A percentile compares a stretch with the other conserved stretches of the same genome.
Conservation (phyloP, 768 basidiomycete species). For the Xerocomus brunneocitrinus region DNA sequence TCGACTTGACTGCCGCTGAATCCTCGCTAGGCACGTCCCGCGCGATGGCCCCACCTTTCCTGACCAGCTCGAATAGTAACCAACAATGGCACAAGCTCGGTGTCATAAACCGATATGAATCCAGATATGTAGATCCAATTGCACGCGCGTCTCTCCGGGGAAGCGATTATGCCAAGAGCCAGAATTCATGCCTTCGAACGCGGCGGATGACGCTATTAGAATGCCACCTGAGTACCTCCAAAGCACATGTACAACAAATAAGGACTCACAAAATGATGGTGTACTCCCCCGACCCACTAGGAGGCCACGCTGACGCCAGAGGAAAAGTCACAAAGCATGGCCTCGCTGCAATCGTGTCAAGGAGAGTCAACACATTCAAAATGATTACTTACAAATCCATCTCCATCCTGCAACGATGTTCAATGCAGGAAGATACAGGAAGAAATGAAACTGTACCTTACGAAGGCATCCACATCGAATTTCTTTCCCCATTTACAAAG, state of each 20-base stretch:
- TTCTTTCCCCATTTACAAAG: conserved; percentile 33
- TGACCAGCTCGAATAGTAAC: conserved; percentile 6
- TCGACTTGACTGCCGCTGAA: background rate
- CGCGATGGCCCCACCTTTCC: conserved; percentile 16
- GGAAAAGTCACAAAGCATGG: conserved; percentile 46
- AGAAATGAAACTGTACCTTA: conserved; percentile 16
- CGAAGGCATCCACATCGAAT: conserved; percentile 32
- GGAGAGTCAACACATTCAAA: background rate
- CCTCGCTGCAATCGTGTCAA: conserved; percentile 32
- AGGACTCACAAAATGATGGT: background rate
- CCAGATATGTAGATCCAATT: conserved; percentile 14
- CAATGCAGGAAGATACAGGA: background rate
- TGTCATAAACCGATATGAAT: conserved; percentile 22
- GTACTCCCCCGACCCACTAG: conserved; percentile 8
- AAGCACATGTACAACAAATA: too few relatives aligned
- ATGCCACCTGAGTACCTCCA: background rate
- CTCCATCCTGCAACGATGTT: conserved; percentile 38
- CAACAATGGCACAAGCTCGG: conserved; percentile 8
- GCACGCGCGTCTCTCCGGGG: conserved; percentile 22
- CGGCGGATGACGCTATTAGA: background rate
- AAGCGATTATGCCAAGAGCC: conserved; percentile 22
- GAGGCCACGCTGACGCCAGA: conserved; percentile 37
- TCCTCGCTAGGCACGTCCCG: conserved; percentile 9
- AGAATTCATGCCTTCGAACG: conserved; percentile 4
- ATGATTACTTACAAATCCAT: conserved; percentile 41